phyloP scores from a whole-genome alignment of 441 rosid species.

The Croton setiger region DNA sequence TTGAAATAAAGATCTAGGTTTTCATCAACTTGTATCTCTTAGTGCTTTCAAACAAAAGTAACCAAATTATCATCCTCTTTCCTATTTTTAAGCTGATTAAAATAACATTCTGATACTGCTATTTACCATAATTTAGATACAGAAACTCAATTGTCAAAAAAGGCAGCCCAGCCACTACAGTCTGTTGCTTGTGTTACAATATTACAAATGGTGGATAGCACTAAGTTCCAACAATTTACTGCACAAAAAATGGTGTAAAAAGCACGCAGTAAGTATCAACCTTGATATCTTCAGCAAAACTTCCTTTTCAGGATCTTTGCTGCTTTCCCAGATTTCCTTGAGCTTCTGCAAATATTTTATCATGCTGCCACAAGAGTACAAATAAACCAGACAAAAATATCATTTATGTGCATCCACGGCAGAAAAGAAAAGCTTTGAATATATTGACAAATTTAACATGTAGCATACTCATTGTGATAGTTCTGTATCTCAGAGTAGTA shows the following conservation, averaged over 20 bases:
- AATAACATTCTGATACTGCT: not conserved
- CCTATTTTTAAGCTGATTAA: not conserved
- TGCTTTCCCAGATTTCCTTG: conserved; percentile 75
- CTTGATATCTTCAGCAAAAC: conserved; percentile 53
- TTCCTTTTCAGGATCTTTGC: conserved; percentile 69
- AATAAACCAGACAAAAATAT: conserved; percentile 23
- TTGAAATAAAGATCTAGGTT: not conserved
- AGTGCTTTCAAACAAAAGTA: not conserved
- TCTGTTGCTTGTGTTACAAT: not conserved
- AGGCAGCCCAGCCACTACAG: not conserved
- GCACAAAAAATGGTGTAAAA: conserved; percentile 4
- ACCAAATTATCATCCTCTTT: conserved; percentile 11
- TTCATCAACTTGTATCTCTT: not conserved
- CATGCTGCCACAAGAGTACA: conserved; percentile 55
- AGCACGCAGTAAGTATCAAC: conserved; percentile 35
- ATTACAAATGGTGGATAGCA: conserved; percentile 1
- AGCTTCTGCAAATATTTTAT: conserved; percentile 60
- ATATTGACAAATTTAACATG: conserved; percentile 4
- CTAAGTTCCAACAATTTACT: conserved; percentile 5
- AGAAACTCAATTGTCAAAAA: not conserved
- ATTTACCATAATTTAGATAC: not conserved
- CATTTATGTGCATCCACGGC: conserved; percentile 9
- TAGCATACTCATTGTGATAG: conserved; percentile 79
- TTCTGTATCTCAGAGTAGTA: conserved; percentile 61
- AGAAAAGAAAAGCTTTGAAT: not conserved